Evolutionary conservation across 2,329 filamentous ascomycete genomes (phyloP).

Genomic region (Aspergillus spinulosporus): DNA sequence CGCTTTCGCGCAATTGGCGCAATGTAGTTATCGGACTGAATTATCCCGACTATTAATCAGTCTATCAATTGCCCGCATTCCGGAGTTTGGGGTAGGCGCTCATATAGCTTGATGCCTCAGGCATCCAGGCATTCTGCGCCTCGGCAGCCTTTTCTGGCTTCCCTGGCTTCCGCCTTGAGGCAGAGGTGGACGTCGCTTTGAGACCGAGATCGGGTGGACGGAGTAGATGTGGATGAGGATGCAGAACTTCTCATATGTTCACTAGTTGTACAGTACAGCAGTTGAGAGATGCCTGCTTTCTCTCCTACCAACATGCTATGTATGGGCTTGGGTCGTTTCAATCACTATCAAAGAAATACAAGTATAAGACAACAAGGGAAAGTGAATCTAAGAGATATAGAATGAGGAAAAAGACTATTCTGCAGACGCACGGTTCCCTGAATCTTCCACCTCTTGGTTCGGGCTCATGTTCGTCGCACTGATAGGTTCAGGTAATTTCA

Average conservation of each 20-base stretch:
- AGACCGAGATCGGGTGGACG: background rate
- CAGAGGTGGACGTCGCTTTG: too few relatives aligned
- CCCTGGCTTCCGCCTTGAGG: too few relatives aligned
- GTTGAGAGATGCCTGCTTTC: slow-evolving; percentile 4
- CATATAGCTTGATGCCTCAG: background rate
- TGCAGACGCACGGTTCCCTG: slow-evolving; percentile 19
- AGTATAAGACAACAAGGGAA: slow-evolving; percentile 7
- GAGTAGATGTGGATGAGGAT: background rate
- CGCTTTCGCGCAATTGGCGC: background rate
- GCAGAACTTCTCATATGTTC: background rate
- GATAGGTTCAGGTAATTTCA: slow-evolving; percentile 65
- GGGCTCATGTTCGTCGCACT: slow-evolving; percentile 33
- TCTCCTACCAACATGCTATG: slow-evolving; percentile 7
- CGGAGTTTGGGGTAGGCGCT: background rate
- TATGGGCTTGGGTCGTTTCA: slow-evolving; percentile 4
- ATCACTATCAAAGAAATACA: slow-evolving; percentile 3
- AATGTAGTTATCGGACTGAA: background rate
- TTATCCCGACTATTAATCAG: background rate
- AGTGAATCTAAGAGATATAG: background rate
- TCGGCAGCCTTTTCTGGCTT: background rate
- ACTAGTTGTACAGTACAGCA: slow-evolving; percentile 5
- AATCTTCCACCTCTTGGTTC: slow-evolving; percentile 22
- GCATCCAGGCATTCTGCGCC: background rate
- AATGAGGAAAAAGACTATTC: slow-evolving; percentile 21
- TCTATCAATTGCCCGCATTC: background rate